Conservation (phyloP, 352 stramenopile species). For the Blastocystis hominis region DNA sequence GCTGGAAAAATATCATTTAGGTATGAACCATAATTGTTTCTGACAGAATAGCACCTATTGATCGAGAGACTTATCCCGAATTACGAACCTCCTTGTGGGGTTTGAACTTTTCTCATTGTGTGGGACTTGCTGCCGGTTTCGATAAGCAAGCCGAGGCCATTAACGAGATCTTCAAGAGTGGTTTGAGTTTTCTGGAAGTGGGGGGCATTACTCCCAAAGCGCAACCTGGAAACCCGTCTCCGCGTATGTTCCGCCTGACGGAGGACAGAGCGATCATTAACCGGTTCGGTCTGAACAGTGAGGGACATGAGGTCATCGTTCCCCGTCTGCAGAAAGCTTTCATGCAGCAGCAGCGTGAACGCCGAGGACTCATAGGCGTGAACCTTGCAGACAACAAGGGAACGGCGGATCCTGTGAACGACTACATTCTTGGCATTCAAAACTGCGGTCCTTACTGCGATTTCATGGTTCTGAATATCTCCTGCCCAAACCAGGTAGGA, state of each 20-base stretch:
- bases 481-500: constrained; percentile 78
- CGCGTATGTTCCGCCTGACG: constrained; percentile 72
- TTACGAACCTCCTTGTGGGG: constrained; percentile 57
- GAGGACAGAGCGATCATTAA: constrained; percentile 76
- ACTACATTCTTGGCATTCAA: constrained; percentile 69
- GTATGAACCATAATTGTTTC: neutral
- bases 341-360: constrained; percentile 62
- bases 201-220: constrained; percentile 73
- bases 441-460: constrained; percentile 82
- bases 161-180: constrained; percentile 68
- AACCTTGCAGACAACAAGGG: constrained; percentile 78
- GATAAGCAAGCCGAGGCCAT: constrained; percentile 70
- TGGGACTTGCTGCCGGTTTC: constrained; percentile 75
- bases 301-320: constrained; percentile 67
- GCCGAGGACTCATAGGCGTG: constrained; percentile 70
- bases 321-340: constrained; percentile 63
- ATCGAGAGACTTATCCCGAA: constrained; percentile 13
- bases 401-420: constrained; percentile 2
- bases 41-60: constrained; percentile 29
- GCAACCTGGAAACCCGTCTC: constrained; percentile 72
- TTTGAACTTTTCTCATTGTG: constrained; percentile 69
- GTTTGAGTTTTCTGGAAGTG: constrained; percentile 71
- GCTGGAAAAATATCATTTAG: constrained; percentile 53
- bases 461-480: constrained; percentile 95
- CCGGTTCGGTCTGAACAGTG: constrained; percentile 77